Evolutionary conservation across 1,284 basidiomycete species (phyloP).

Genomic region (Trichosporon ovoides): DNA sequence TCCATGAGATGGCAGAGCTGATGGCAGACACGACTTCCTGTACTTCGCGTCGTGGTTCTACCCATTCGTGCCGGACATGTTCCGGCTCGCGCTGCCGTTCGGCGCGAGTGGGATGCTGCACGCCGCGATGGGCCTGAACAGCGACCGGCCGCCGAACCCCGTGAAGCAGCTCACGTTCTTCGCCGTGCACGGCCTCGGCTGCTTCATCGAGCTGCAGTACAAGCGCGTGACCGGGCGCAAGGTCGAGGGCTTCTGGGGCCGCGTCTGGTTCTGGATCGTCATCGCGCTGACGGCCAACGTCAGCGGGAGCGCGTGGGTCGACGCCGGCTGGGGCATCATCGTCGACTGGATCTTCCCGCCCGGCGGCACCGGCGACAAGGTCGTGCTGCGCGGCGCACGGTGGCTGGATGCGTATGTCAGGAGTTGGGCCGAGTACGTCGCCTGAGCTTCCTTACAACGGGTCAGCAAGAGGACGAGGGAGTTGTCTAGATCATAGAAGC

Average conservation of each 20-base stretch:
- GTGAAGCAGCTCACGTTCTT: neutral
- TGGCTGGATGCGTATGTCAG: neutral
- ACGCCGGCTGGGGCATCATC: neutral
- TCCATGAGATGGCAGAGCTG: neutral
- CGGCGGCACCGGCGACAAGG: neutral
- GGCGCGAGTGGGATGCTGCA: neutral
- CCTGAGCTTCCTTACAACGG: neutral
- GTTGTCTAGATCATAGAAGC: no score
- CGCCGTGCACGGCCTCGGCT: neutral
- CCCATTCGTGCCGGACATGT: neutral
- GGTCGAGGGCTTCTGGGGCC: neutral
- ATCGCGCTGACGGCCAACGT: neutral
- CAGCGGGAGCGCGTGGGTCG: neutral
- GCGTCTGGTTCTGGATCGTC: neutral
- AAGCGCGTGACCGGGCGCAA: neutral
- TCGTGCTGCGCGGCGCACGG: neutral
- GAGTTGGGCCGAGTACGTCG: neutral
- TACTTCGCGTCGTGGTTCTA: neutral
- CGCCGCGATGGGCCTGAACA: neutral
- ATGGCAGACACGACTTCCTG: neutral
- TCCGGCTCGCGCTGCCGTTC: neutral
- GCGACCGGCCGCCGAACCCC: neutral
- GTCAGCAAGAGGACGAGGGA: no score
- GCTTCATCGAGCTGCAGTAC: neutral
- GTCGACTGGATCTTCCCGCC: slow-evolving; percentile 1